These are phyloP conservation scores for Decorospora gaudefroyi DNA, from an alignment of 2,329 filamentous ascomycete species.

Conservation along the genomic window DNA sequence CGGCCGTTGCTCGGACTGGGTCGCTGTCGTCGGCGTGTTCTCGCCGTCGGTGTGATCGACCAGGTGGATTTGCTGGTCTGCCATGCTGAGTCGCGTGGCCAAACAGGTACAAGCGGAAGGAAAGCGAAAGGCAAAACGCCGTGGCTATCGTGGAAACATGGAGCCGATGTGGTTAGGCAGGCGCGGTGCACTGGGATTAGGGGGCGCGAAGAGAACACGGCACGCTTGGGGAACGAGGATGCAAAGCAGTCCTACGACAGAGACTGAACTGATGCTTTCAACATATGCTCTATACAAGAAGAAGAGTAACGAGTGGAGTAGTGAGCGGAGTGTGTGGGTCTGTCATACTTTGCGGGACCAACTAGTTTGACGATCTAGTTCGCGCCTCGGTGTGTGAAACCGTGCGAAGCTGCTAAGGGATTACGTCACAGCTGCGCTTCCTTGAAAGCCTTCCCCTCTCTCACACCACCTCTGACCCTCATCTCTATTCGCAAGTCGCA, in stretches of 20 bases:
- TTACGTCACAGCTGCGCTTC: constrained; percentile 34
- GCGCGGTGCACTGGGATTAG: constrained; percentile 24
- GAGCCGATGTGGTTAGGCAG: constrained; percentile 26
- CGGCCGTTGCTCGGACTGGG: constrained; percentile 21
- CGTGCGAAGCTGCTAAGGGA: constrained; percentile 30
- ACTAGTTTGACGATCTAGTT: constrained; percentile 29
- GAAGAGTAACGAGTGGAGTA: constrained; percentile 8
- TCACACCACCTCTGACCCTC: constrained; percentile 8
- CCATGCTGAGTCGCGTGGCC: constrained; percentile 24
- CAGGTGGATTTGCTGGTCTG: constrained; percentile 69
- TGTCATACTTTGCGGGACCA: constrained; percentile 9
- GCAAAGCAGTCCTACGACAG: constrained; percentile 4
- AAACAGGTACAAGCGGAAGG: constrained; percentile 5
- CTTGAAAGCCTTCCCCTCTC: constrained; percentile 34
- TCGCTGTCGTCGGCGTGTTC: constrained; percentile 31
- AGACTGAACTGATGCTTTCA: background rate
- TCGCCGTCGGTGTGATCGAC: constrained; percentile 59
- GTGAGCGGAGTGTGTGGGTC: constrained; percentile 1
- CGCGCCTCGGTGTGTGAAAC: constrained; percentile 6
- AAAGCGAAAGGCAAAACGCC: constrained; percentile 24
- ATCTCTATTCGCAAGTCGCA: constrained; percentile 9
- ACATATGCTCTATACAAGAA: constrained; percentile 9
- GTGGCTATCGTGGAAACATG: constrained; percentile 40
- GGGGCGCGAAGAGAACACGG: constrained; percentile 21
- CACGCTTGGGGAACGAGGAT: constrained; percentile 7